Base-by-base conservation (phyloP, 768 basidiomycete genomes). In the Boletus edulis region DNA sequence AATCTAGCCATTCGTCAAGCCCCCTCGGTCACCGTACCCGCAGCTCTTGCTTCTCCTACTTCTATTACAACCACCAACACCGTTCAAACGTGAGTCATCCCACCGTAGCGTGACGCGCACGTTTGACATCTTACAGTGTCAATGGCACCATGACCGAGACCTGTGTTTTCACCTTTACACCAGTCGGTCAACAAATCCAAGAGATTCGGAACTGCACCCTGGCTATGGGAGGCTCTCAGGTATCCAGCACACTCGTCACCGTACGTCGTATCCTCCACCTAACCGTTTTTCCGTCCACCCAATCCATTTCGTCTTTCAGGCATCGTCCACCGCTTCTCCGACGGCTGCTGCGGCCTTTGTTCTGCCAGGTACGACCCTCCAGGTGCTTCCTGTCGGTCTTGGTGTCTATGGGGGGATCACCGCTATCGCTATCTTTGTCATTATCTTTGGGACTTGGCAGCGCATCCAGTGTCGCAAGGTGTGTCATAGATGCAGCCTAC, bases 401-500 rank as follows among this genome's bases (percentile, higher is more conserved):
- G 89, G 87, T 49, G 80, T 94, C 11, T 93, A 89, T 65, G 89
- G 86, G 44, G 91, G 91, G 58, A 86, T 96, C 55, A 90, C 90
- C 31, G 87, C 87, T 9, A 86, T 94, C 62, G 88, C 87, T 17
- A 69, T 96, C 61, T 83, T 88, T 57, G 84, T 90, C 22, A 89
- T 95, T 54, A 86, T 82, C 48, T 75, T 92, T 69, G 91, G 94
- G 59, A 92, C 91, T 7, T 91, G 86, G 65, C 91, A 95, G 77
- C 82, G 94, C 45, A 84, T 90, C 24, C 89, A 87, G 72, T 91
- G 91, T 67, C 86, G 91, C 76, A 89, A 84, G 79, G 91, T 89
- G 55, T 52, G 81, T 53, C 24, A 5, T 29, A 14, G 32, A 29
- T 29, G 14, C 24, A 17, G 7, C 15, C 9, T 39, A 7, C 4